Evolutionary conservation across 306 rosid species (phyloP).

Genomic region (Coriaria nepalensis): DNA sequence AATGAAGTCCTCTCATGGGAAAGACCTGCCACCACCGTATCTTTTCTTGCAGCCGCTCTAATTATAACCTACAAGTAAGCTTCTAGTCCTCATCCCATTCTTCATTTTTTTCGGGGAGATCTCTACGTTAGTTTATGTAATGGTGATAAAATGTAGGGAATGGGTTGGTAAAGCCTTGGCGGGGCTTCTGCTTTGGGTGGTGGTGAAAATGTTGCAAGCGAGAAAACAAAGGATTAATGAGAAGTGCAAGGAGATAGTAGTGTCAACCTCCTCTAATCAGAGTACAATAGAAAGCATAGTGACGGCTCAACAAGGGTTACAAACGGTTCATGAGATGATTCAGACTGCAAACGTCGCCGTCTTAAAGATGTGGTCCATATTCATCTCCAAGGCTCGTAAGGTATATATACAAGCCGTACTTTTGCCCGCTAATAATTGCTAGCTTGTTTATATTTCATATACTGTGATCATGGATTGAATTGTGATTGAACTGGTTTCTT

Average conservation of each 20-base stretch:
- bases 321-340: constrained; percentile 47
- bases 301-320: constrained; percentile 68
- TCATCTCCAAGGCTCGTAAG: constrained; percentile 65
- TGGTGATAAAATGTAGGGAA: constrained; percentile 41
- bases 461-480: neutral
- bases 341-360: constrained; percentile 52
- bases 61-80: constrained; percentile 55
- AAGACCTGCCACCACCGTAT: constrained; percentile 41
- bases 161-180: constrained; percentile 81
- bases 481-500: neutral
- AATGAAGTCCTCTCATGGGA: constrained; percentile 59
- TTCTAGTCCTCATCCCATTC: neutral
- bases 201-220: constrained; percentile 43
- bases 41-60: constrained; percentile 33
- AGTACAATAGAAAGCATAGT: constrained; percentile 64
- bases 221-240: constrained; percentile 26
- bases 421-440: neutral
- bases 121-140: neutral
- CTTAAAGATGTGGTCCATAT: constrained; percentile 65
- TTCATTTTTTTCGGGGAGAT: no score
- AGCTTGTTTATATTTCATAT: no score
- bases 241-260: constrained; percentile 53
- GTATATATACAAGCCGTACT: constrained; percentile 19
- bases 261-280: constrained; percentile 38
- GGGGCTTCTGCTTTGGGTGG: constrained; percentile 43